phyloP scores from a whole-genome alignment of 2,329 filamentous ascomycete genomes.

The Didymella arachidicola region DNA sequence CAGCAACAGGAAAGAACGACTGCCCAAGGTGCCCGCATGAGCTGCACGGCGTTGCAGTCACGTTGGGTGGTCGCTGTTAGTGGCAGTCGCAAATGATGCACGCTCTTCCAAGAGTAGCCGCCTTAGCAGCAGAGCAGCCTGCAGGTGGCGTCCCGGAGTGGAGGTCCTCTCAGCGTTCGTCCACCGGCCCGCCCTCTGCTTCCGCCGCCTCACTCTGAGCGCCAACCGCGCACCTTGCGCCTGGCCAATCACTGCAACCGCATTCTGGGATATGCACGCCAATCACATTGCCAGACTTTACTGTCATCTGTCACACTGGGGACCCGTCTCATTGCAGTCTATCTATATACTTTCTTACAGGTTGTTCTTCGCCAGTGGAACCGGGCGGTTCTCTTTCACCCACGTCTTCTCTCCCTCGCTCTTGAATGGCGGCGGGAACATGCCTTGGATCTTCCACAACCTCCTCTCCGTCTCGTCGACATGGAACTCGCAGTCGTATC shows the following conservation, averaged over 20 bases:
- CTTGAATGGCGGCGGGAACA: constrained; percentile 44
- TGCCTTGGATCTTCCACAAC: constrained; percentile 57
- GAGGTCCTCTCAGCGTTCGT: constrained; percentile 1
- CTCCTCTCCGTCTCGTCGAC: constrained; percentile 54
- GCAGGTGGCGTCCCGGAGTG: neutral
- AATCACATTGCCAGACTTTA: constrained; percentile 9
- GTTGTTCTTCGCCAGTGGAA: neutral
- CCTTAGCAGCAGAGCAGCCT: constrained; percentile 11
- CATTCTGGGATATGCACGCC: constrained; percentile 14
- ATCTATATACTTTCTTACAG: neutral
- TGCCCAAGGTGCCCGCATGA: constrained; percentile 32
- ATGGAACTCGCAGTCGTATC: constrained; percentile 55
- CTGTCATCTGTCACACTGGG: constrained; percentile 7
- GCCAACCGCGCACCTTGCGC: constrained; percentile 13
- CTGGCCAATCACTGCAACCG: constrained; percentile 8
- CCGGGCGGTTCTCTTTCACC: constrained; percentile 31
- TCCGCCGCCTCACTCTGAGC: constrained; percentile 17
- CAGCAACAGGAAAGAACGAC: constrained; percentile 20
- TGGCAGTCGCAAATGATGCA: constrained; percentile 27
- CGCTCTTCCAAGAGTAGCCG: constrained; percentile 16
- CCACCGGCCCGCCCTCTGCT: constrained; percentile 7
- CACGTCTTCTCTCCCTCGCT: constrained; percentile 47
- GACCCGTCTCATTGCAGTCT: neutral
- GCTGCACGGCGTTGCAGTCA: constrained; percentile 25
- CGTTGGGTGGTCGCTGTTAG: constrained; percentile 18